phyloP scores from a whole-genome alignment of 1,284 basidiomycete species.

The Schizopora paradoxa region DNA sequence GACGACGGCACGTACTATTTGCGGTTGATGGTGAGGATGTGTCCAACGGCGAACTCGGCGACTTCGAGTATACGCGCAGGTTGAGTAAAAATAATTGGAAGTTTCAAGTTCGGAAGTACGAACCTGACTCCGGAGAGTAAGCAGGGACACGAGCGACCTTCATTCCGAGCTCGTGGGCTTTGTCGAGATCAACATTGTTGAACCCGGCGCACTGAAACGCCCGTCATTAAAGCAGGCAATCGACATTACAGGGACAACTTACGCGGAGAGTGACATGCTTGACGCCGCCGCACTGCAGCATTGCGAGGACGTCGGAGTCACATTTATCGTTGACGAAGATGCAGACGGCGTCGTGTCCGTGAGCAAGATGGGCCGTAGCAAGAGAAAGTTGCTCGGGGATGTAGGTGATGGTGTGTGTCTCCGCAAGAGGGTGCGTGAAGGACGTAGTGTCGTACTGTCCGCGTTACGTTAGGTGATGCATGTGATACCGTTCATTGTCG shows the following conservation, averaged over 20 bases:
- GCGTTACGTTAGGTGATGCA: not conserved
- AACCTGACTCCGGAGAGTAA: constrained; percentile 24
- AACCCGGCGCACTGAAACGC: constrained; percentile 17
- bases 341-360: constrained; percentile 21
- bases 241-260: constrained; percentile 1
- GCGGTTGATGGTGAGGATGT: constrained; percentile 21
- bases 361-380: constrained; percentile 18
- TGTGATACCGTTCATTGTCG: not conserved
- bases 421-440: constrained; percentile 15
- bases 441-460: constrained; percentile 19
- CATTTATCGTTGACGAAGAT: constrained; percentile 24
- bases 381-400: no score
- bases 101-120: not conserved
- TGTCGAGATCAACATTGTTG: constrained; percentile 23
- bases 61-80: no score
- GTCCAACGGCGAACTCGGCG: constrained; percentile 21
- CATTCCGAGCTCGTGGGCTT: constrained; percentile 20
- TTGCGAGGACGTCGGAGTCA: constrained; percentile 15
- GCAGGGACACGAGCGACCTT: constrained; percentile 21
- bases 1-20: constrained; percentile 18
- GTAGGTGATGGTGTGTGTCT: no score
- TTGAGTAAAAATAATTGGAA: not conserved
- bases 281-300: constrained; percentile 16
- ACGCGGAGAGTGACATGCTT: constrained; percentile 21
- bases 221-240: not conserved